Evolutionary conservation across 176 grass and related monocot species (phyloP).

Genomic region (Zoysia japonica): DNA sequence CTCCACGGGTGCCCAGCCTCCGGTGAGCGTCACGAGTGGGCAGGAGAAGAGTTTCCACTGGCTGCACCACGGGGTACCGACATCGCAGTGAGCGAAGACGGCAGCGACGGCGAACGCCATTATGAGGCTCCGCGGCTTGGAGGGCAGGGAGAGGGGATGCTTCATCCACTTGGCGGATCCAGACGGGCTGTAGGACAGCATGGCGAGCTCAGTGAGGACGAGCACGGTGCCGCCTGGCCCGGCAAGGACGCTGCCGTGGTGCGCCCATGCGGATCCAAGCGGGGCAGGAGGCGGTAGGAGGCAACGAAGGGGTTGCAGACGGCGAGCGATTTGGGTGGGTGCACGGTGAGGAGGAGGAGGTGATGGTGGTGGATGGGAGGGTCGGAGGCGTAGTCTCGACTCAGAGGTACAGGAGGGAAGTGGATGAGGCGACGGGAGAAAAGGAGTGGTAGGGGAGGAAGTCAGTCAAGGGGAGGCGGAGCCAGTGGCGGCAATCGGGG

Average conservation of each 20-base stretch:
- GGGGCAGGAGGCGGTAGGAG: conserved; percentile 75
- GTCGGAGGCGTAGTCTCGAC: conserved; percentile 40
- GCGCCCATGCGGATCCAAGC: conserved; percentile 96
- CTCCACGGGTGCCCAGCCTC: conserved; percentile 81
- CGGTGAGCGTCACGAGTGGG: conserved; percentile 57
- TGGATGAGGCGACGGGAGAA: conserved; percentile 82
- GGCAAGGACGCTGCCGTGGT: conserved; percentile 92
- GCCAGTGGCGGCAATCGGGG: conserved; percentile 62
- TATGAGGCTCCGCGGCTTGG: conserved; percentile 87
- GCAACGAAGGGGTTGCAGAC: conserved; percentile 88
- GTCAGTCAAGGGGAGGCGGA: conserved; percentile 74
- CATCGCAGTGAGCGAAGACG: conserved; percentile 88
- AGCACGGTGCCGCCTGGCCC: conserved; percentile 64
- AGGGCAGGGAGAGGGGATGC: conserved; percentile 84
- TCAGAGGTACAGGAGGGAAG: conserved; percentile 96
- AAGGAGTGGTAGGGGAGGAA: conserved; percentile 87
- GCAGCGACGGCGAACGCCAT: conserved; percentile 55
- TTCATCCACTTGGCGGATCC: conserved; percentile 76
- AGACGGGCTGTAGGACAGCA: conserved; percentile 62
- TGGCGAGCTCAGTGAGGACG: conserved; percentile 90
- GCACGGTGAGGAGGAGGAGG: conserved; percentile 7
- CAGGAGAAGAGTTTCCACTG: conserved; percentile 99
- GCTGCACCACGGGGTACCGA: conserved; percentile 90
- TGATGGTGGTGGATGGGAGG: conserved; percentile 10
- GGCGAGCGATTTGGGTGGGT: conserved; percentile 74